Conservation (phyloP, 2,329 filamentous ascomycete species). For the Chalaropsis ovoidea region DNA sequence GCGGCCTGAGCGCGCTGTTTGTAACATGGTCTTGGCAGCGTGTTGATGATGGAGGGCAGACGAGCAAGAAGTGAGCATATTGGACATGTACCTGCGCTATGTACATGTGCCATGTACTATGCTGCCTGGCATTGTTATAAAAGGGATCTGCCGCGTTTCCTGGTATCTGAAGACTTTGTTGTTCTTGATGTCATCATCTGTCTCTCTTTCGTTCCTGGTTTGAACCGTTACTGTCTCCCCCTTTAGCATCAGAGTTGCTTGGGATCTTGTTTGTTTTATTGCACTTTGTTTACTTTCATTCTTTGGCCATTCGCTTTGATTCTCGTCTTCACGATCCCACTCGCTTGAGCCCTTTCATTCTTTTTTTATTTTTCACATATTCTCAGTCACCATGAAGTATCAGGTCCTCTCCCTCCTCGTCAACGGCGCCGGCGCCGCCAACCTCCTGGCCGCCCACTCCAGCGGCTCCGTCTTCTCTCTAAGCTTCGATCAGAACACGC, state of each 20-base stretch:
- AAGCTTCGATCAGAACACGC: slow-evolving; percentile 18
- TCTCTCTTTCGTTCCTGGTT: slow-evolving; percentile 4
- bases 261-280: not conserved
- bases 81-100: no score
- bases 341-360: not conserved
- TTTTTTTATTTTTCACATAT: not conserved
- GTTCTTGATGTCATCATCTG: not conserved
- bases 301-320: not conserved
- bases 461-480: slow-evolving; percentile 27
- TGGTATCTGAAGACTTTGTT: not conserved
- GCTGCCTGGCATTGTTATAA: not conserved
- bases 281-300: not conserved
- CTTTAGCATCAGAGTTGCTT: slow-evolving; percentile 6
- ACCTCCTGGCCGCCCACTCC: slow-evolving; percentile 28
- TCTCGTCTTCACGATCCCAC: not conserved
- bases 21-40: not conserved
- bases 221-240: not conserved
- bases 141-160: not conserved
- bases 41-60: not conserved
- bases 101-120: no score
- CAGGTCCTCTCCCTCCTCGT: slow-evolving; percentile 19
- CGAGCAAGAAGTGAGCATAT: not conserved
- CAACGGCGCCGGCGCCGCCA: slow-evolving; percentile 24
- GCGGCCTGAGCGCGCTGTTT: slow-evolving; percentile 1
- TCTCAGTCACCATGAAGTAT: slow-evolving; percentile 20